These are phyloP conservation scores for Mrakia hoshinonis DNA, from an alignment of 768 basidiomycete species.

Conservation along the genomic window DNA sequence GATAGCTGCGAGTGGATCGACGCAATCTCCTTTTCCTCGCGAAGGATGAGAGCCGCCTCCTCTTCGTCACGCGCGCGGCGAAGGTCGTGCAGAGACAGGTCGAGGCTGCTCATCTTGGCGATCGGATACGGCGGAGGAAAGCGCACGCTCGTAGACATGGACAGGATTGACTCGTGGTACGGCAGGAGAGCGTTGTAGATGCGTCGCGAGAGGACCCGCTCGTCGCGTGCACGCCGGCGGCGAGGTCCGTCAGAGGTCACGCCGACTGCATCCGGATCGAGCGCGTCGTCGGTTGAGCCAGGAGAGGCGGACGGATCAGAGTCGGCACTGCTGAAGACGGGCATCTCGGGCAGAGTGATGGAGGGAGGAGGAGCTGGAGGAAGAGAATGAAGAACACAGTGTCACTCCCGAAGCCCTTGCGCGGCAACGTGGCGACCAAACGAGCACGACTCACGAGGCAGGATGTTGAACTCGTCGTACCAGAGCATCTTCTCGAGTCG, in stretches of 20 bases:
- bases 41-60: slow-evolving; percentile 42
- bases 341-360: slow-evolving; percentile 13
- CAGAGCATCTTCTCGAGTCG: slow-evolving; percentile 29
- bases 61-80: slow-evolving; percentile 82
- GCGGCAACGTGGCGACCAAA: slow-evolving; percentile 1
- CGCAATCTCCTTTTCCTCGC: slow-evolving; percentile 24
- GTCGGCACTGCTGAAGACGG: slow-evolving; percentile 10
- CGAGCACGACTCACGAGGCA: slow-evolving; percentile 8
- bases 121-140: slow-evolving; percentile 90
- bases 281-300: slow-evolving; percentile 21
- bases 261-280: slow-evolving; percentile 16
- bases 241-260: neutral
- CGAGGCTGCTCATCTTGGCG: slow-evolving; percentile 75
- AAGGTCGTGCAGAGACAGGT: slow-evolving; percentile 60
- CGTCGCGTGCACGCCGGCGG: slow-evolving; percentile 18
- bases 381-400: slow-evolving; percentile 58
- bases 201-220: slow-evolving; percentile 54
- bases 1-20: neutral
- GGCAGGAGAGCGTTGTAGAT: slow-evolving; percentile 75
- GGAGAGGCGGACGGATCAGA: slow-evolving; percentile 45
- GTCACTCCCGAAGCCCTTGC: neutral
- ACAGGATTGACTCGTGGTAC: slow-evolving; percentile 78
- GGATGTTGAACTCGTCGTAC: slow-evolving; percentile 20
- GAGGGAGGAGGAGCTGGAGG: slow-evolving; percentile 53
- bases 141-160: slow-evolving; percentile 81